Conservation (phyloP, 805 yeast genomes). For the Kodamaea kaohsiungensis region DNA sequence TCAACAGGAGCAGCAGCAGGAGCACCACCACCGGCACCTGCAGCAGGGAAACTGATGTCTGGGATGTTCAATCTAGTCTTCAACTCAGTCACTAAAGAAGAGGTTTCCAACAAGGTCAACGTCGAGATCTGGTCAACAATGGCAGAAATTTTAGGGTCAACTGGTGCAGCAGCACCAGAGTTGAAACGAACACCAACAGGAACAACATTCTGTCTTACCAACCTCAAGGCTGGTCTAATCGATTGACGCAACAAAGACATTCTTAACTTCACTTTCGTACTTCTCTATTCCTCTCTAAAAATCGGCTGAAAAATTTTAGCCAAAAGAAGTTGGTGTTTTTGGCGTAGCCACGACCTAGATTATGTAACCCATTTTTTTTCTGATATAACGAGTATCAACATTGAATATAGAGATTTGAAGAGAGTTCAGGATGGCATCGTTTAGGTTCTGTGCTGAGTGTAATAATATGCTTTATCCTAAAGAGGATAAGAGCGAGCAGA, state of each 20-base stretch:
- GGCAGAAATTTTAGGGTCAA: slow-evolving; percentile 82
- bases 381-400: not conserved
- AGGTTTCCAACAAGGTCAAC: slow-evolving; percentile 89
- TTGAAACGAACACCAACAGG: slow-evolving; percentile 44
- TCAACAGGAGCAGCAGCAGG: slow-evolving; percentile 68
- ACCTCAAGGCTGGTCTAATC: slow-evolving; percentile 39
- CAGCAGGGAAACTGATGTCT: slow-evolving; percentile 85
- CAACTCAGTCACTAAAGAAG: slow-evolving; percentile 78
- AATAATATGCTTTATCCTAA: slow-evolving; percentile 98
- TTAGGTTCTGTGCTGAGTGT: slow-evolving; percentile 94
- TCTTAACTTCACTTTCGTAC: not conserved
- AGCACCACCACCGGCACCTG: slow-evolving; percentile 65
- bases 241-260: slow-evolving; percentile 40
- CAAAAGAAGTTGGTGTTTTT: not conserved
- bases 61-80: slow-evolving; percentile 86
- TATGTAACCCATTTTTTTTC: not conserved
- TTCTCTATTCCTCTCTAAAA: not conserved
- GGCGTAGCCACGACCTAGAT: not conserved
- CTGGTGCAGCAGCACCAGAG: slow-evolving; percentile 52
- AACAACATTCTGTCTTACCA: slow-evolving; percentile 25
- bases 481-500: slow-evolving; percentile 80
- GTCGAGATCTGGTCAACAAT: slow-evolving; percentile 91
- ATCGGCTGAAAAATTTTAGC: slow-evolving; percentile 8
- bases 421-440: slow-evolving; percentile 68
- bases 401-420: not conserved